Base-by-base conservation (phyloP, 1,284 basidiomycete genomes). In the Austroboletus rostrupii region DNA sequence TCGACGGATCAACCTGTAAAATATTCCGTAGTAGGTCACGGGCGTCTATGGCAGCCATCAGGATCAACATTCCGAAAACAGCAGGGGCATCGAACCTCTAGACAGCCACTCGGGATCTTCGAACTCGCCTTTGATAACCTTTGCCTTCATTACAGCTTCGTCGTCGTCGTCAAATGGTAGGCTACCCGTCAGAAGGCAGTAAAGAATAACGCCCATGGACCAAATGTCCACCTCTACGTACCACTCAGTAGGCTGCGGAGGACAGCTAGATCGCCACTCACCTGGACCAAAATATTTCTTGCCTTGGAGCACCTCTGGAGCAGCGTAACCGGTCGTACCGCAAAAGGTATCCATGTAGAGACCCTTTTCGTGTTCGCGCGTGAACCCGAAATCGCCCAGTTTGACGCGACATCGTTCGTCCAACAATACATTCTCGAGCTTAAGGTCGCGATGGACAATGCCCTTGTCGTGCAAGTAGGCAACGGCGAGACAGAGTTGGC, bases 161-260 rank as follows among this genome's bases (percentile, higher is more conserved):
- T 98, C 88, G 54, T 99, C 97, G 60, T 98, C 92, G 61, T 98
- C 96, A 61, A 98, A 98, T 0, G 96, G 96, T n/a, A 98, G 72
- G 5, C 89, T 91, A 2, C 96, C 96, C 0, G 92, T 95, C 33
- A 98, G 76, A 14, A 98, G 79, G n/a, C 87, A 90, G 67, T 96
- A 97, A 10, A 99, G 76, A 48, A 99, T 98, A 53, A 99, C 81
- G 4, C 96, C 96, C 31, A 98, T 76, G 1, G 97, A 98, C 96
- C 96, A 99, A 26, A 97, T 78, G 63, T 99, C 97, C 42, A 97
- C 93, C 77, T 97, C 93, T 87, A 74, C 54, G 31, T 39, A 20
- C 14, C 7, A 44, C 29, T 54, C 33, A 48, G 37, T 46, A 45
- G 26, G 48, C 23, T 36, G 43, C 16, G 47, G 8, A 20, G 3